Evolutionary conservation across 2,329 filamentous ascomycete species (phyloP).

Genomic region (Geosmithia morbida): DNA sequence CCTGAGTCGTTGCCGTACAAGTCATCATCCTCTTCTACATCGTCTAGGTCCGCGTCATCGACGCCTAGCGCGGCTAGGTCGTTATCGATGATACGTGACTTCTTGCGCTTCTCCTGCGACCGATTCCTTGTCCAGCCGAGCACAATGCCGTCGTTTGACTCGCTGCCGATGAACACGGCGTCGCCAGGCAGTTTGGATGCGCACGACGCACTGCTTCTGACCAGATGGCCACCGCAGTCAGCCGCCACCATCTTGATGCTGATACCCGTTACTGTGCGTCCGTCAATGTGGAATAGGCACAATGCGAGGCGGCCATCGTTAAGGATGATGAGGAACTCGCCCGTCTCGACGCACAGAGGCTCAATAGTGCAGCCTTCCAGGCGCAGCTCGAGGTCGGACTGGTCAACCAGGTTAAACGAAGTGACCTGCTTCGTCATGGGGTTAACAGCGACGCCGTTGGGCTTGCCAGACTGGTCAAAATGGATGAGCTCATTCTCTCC

Average conservation of each 20-base stretch:
- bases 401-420: constrained; percentile 72
- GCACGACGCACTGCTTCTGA: constrained; percentile 53
- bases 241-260: constrained; percentile 50
- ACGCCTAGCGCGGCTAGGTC: constrained; percentile 29
- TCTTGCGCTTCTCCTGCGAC: constrained; percentile 48
- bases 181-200: constrained; percentile 54
- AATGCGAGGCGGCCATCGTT: constrained; percentile 61
- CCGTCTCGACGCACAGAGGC: constrained; percentile 58
- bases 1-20: constrained; percentile 47
- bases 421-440: constrained; percentile 74
- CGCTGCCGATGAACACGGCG: constrained; percentile 72
- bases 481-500: constrained; percentile 88
- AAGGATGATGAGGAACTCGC: constrained; percentile 74
- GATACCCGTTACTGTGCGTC: constrained; percentile 79
- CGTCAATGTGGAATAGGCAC: constrained; percentile 74
- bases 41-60: constrained; percentile 37
- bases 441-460: constrained; percentile 86
- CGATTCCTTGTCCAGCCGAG: constrained; percentile 65
- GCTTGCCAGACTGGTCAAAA: constrained; percentile 88
- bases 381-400: constrained; percentile 64
- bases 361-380: constrained; percentile 74
- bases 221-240: constrained; percentile 46
- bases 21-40: constrained; percentile 52
- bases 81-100: constrained; percentile 42
- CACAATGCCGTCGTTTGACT: constrained; percentile 67